phyloP scores from a whole-genome alignment of 2,329 filamentous ascomycete species.

The Ophiostoma ulmi region DNA sequence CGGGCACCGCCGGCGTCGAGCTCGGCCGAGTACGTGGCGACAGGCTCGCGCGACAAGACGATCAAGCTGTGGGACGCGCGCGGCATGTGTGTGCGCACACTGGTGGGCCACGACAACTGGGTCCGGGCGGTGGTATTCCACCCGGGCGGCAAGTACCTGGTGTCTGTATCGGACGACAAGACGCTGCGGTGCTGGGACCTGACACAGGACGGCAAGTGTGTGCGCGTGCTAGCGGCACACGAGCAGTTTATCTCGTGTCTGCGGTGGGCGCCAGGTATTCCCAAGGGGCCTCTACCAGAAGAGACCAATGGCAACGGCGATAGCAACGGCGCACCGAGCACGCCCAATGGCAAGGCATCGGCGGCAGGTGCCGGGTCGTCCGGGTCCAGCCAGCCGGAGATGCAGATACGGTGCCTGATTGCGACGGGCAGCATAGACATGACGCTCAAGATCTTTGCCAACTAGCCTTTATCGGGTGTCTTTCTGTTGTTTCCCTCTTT shows the following conservation, averaged over 20 bases:
- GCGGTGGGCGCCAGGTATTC: conserved; percentile 75
- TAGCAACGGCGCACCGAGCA: conserved; percentile 34
- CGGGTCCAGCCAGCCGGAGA: conserved; percentile 35
- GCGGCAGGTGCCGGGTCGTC: not conserved
- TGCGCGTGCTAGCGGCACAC: conserved; percentile 73
- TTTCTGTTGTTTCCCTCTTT: not conserved
- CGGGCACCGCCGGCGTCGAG: conserved; percentile 69
- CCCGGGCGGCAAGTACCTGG: conserved; percentile 82
- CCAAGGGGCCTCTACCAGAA: conserved; percentile 50
- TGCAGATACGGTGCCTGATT: conserved; percentile 75
- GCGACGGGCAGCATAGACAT: conserved; percentile 82
- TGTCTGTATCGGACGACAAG: conserved; percentile 85
- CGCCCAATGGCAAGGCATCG: conserved; percentile 32
- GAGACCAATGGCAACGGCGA: conserved; percentile 26
- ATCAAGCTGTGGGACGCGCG: conserved; percentile 85
- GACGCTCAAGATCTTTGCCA: conserved; percentile 73
- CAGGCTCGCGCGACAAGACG: conserved; percentile 82
- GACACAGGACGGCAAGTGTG: conserved; percentile 81
- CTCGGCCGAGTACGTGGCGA: conserved; percentile 82
- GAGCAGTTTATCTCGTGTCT: conserved; percentile 81
- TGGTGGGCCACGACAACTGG: conserved; percentile 92
- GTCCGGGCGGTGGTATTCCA: conserved; percentile 82
- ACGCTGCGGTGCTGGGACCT: conserved; percentile 92
- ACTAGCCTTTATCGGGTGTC: conserved; percentile 31
- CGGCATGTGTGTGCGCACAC: conserved; percentile 76